Conservation (phyloP, 345 rosid genomes). For the Gossypium raimondii region DNA sequence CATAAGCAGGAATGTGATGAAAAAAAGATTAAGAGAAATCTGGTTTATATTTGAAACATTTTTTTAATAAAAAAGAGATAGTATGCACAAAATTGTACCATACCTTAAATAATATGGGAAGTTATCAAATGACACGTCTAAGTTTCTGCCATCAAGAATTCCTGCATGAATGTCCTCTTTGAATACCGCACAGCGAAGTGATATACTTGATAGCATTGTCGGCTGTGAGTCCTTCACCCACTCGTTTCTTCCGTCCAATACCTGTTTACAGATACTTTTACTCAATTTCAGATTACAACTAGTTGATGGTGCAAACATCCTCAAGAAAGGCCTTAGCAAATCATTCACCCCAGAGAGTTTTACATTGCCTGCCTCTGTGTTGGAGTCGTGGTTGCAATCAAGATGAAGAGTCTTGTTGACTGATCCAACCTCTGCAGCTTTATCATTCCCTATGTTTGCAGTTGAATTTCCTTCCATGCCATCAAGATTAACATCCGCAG, state of each 20-base stretch:
- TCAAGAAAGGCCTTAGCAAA: constrained; percentile 58
- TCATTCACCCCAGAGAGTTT: constrained; percentile 60
- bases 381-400: constrained; percentile 56
- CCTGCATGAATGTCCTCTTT: constrained; percentile 63
- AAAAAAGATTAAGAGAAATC: neutral
- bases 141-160: constrained; percentile 69
- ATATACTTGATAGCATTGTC: constrained; percentile 55
- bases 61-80: neutral
- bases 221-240: constrained; percentile 58
- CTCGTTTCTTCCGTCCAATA: constrained; percentile 61
- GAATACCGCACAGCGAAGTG: constrained; percentile 51
- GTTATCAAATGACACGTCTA: constrained; percentile 66
- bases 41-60: neutral
- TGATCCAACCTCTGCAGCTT: constrained; percentile 56
- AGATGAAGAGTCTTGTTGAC: constrained; percentile 40
- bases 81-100: neutral
- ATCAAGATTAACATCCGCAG: constrained; percentile 47
- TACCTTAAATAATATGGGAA: constrained; percentile 94
- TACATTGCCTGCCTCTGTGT: constrained; percentile 69
- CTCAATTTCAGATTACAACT: constrained; percentile 59
- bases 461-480: constrained; percentile 56
- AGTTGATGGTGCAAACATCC: constrained; percentile 58
- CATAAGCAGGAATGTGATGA: neutral
- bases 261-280: constrained; percentile 71
- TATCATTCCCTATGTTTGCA: constrained; percentile 44